Conservation (phyloP, 1,139 yeast species). For the Saccharomyces uvarum region DNA sequence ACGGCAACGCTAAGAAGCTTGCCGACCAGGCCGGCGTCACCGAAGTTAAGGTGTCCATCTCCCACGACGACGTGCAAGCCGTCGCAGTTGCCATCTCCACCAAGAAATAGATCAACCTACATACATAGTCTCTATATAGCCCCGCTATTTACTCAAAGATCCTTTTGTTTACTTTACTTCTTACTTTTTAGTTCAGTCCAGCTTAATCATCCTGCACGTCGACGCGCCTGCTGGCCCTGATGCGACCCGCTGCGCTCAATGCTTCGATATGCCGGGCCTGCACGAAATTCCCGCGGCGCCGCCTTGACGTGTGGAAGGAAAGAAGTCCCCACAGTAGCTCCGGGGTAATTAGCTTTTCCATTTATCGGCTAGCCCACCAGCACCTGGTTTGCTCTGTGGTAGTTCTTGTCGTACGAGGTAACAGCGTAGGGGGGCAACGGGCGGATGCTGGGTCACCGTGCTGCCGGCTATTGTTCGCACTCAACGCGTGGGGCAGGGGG, state of each 20-base stretch:
- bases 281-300: conserved; percentile 1
- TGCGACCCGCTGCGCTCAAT: neutral
- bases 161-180: neutral
- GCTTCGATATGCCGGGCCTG: neutral
- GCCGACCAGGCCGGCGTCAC: conserved; percentile 67
- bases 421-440: neutral
- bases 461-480: neutral
- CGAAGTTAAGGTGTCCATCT: conserved; percentile 74
- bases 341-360: neutral
- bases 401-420: neutral
- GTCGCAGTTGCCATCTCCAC: conserved; percentile 88
- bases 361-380: neutral
- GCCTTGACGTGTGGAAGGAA: neutral
- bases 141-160: neutral
- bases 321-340: neutral
- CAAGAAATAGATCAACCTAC: conserved; percentile 10
- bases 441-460: neutral
- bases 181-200: neutral
- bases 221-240: neutral
- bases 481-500: neutral
- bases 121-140: neutral
- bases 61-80: conserved; percentile 94
- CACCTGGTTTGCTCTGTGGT: neutral
- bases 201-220: neutral
- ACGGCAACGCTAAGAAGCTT: conserved; percentile 68